Base-by-base conservation (phyloP, 176 grass and related monocot species). In the Aegilops bicornis region DNA sequence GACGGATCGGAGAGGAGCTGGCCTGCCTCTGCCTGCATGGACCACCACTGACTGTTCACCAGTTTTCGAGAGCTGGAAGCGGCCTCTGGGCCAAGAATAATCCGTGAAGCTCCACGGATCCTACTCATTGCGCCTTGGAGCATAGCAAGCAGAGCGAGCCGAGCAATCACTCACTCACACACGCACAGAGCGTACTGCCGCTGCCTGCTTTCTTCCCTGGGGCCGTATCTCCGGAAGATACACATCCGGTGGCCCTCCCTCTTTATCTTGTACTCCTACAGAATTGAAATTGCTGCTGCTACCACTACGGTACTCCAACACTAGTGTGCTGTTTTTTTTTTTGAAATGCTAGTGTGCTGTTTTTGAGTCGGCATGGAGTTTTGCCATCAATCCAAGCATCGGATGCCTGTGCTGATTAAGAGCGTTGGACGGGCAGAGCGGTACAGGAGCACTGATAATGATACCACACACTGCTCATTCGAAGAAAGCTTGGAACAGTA, bases 21-120 rank as follows among this genome's bases (percentile, higher is more conserved):
- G 80, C 14, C 6, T 15, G 15, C 48, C 14, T 16, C 12, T 14
- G 15, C 48, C 15, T 0, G 4, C 48, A 35, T 76, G 85, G 85
- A 87, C 45, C 89, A 87, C 43, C 69, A 88, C 89, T 69, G 76
- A 58, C 77, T 69, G 43, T 60, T 16, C 67, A 47, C 22, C 50
- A 48, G 43, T 10, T 22, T 61, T 76, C 23, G 72, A 84, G 85
- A 88, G 81, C 69, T 81, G 85, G 81, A 79, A 64, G 79, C 78
- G 43, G 24, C 4, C 8, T 74, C 79, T 83, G 84, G 85, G 24
- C 76, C 76, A 81, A 81, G 85, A 88, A 91, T 52, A 84, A 91
- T 91, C 85, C 85, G 80, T 84, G 81, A 15, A 87, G 61, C 36
- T 39, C 37, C 37, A 75, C 79, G 73, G 61, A 75, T 73, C 66